Evolutionary conservation across 495 filamentous ascomycete genomes (phyloP).

Genomic region (Emericellopsis terricola): DNA sequence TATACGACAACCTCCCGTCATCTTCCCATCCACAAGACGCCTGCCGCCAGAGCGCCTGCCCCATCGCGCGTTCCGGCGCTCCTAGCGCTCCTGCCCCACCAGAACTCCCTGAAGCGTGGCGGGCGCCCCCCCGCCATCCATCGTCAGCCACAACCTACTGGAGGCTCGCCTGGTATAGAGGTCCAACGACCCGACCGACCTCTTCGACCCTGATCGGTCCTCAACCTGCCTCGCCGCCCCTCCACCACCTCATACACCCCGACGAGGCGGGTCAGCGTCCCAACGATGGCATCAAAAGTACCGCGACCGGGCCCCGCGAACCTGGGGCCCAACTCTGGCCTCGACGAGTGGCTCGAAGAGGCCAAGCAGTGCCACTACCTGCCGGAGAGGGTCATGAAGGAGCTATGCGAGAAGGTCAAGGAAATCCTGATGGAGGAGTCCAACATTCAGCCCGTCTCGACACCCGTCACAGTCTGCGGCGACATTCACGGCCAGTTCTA

Average conservation of each 20-base stretch:
- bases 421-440: constrained; percentile 98
- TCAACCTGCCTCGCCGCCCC: too few species aligned
- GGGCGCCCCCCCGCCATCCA: too few species aligned
- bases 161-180: too few species aligned
- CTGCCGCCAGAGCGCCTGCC: too few species aligned
- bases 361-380: constrained; percentile 95
- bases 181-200: too few species aligned
- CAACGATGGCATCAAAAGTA: constrained; percentile 12
- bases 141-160: too few species aligned
- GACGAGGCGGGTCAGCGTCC: background rate
- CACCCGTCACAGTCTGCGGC: constrained; percentile 94
- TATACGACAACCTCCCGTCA: too few species aligned
- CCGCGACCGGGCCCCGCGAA: constrained; percentile 84
- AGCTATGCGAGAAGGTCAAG: constrained; percentile 95
- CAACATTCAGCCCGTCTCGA: constrained; percentile 90
- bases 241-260: background rate
- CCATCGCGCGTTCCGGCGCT: too few species aligned
- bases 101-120: too few species aligned
- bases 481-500: constrained; percentile 99
- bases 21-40: too few species aligned
- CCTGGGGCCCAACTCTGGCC: constrained; percentile 58
- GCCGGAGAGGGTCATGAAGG: constrained; percentile 91
- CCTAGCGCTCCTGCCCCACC: too few species aligned
- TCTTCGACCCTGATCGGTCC: too few species aligned
- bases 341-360: constrained; percentile 92